Conservation (phyloP, 345 rosid genomes). For the Conringia planisiliqua region DNA sequence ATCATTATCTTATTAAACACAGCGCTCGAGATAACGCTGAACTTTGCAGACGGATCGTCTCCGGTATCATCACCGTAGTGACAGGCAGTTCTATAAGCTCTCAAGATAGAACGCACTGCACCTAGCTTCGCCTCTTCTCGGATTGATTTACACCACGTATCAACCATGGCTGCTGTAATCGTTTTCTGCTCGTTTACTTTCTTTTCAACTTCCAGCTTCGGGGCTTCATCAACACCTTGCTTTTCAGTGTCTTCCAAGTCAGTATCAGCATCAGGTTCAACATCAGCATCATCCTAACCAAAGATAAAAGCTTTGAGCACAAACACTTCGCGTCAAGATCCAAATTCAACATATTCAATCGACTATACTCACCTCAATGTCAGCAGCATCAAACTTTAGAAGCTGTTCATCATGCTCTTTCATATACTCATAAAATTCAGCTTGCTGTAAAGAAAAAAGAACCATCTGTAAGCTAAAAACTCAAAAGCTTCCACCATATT, state of each 20-base stretch:
- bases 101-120: conserved; percentile 68
- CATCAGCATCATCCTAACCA: conserved; percentile 31
- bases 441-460: conserved; percentile 59
- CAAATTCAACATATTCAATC: not conserved
- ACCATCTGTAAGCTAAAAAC: not conserved
- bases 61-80: conserved; percentile 92
- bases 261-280: conserved; percentile 49
- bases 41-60: conserved; percentile 54
- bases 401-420: conserved; percentile 74
- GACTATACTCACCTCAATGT: conserved; percentile 53
- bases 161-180: conserved; percentile 69
- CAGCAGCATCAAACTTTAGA: conserved; percentile 72
- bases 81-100: conserved; percentile 90
- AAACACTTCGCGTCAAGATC: not conserved
- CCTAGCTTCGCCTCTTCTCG: conserved; percentile 56
- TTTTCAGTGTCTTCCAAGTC: conserved; percentile 47
- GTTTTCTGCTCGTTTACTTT: conserved; percentile 48
- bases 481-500: not conserved
- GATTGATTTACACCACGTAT: conserved; percentile 69
- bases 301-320: conserved; percentile 6
- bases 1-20: conserved; percentile 88
- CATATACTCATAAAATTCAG: conserved; percentile 75
- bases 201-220: conserved; percentile 23
- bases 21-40: conserved; percentile 68
- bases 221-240: conserved; percentile 36